phyloP scores from a whole-genome alignment of 345 rosid genomes.

The Gossypium thurberi region DNA sequence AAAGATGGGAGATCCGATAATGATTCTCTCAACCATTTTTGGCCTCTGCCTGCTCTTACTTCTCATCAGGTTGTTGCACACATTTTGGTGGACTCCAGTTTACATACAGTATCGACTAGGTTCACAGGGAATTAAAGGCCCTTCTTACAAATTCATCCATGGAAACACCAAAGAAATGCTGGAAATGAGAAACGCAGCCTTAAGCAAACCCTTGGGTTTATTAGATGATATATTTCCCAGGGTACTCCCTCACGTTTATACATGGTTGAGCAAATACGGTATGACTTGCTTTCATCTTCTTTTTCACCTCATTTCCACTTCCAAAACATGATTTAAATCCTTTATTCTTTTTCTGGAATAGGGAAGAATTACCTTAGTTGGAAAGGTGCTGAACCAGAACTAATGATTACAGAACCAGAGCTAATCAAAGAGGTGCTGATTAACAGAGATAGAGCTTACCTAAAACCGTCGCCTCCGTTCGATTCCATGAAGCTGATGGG shows the following conservation, averaged over 20 bases:
- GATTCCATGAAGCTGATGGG: background rate
- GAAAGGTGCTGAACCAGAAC: conserved; percentile 27
- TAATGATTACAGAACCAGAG: conserved; percentile 34
- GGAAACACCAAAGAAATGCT: conserved; percentile 31
- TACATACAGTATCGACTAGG: conserved; percentile 12
- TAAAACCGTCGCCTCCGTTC: background rate
- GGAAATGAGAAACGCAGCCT: conserved; percentile 16
- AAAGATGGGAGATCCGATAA: conserved; percentile 12
- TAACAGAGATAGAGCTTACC: conserved; percentile 24
- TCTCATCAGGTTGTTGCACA: conserved; percentile 17
- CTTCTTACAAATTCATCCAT: conserved; percentile 29
- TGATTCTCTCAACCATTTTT: conserved; percentile 11
- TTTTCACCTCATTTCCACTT: background rate
- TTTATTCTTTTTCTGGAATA: background rate
- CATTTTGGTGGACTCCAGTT: conserved; percentile 27
- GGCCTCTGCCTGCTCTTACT: conserved; percentile 1
- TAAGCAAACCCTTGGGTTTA: conserved; percentile 17
- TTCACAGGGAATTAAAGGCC: conserved; percentile 29
- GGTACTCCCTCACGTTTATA: conserved; percentile 21
- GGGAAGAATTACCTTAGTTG: conserved; percentile 33
- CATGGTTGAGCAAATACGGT: conserved; percentile 28
- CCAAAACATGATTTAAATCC: background rate
- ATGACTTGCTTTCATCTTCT: background rate
- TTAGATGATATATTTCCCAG: conserved; percentile 22
- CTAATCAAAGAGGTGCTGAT: conserved; percentile 34